Base-by-base conservation (phyloP, 192 early-diverging fungal genomes). In the Backusella mclennaniae region DNA sequence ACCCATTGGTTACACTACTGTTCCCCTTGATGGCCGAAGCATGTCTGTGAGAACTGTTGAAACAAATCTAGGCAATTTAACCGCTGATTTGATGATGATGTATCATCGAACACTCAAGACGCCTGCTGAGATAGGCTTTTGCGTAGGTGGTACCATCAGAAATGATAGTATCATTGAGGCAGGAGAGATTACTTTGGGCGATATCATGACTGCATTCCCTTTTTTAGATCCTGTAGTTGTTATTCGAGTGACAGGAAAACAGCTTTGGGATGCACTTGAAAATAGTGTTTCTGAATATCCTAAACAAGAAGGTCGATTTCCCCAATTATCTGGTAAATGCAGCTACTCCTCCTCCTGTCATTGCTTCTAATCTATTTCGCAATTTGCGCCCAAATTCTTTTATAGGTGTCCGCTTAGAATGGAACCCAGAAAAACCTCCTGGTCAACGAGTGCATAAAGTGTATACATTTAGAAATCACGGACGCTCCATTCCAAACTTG, bases 161-260 rank as follows among this genome's bases (percentile, higher is more conserved):
- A 89, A 88, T 19, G 92, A 93, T 75, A 84, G 75, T 29, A 83
- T 89, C 2, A 84, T 87, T 67, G 81, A 81, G 0, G 76, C 82
- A 29, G 92, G 91, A 5, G 77, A 79, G 19, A 78, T 93, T 49
- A 88, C 84, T 15, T 74, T 93, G 67, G 87, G 87, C 21, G 90
- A 92, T 63, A 79, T 93, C 31, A 85, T 91, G 82, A 88, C 90
- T 38, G 80, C 88, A 21, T 91, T 93, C 71, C 92, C 92, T 33
- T 93, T 92, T 31, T 87, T 89, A 52, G 92, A 93, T 66, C 91
- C 91, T 7, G 73, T 88, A 1, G 88, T 93, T 2, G 91, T 93
- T 11, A 81, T 93, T 19, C 69, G 74, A 44, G 66, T 93, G 23
- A 90, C 89, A 2, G 92, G 92, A 6, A 81, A 84, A 35, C 88